Conservation (phyloP, 2,329 filamentous ascomycete genomes). For the Trichoderma cornu-damae region DNA sequence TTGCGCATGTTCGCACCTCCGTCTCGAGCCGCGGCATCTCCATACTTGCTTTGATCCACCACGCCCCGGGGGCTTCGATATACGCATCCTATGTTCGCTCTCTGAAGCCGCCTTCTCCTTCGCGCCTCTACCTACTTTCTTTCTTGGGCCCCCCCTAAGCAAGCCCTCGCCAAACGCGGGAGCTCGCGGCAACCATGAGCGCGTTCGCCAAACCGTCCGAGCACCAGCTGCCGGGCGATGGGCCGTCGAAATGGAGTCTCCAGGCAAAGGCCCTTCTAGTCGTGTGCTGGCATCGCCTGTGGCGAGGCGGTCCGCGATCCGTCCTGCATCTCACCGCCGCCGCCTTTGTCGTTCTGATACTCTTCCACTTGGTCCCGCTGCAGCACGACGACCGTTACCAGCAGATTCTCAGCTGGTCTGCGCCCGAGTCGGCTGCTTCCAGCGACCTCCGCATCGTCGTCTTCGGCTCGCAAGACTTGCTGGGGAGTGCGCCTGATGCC, state of each 20-base stretch:
- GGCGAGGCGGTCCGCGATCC: constrained; percentile 33
- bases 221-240: constrained; percentile 23
- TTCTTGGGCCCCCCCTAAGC: not conserved
- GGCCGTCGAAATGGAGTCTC: constrained; percentile 23
- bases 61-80: not conserved
- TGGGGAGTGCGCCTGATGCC: constrained; percentile 36
- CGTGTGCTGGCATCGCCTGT: constrained; percentile 40
- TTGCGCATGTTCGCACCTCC: not conserved
- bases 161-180: not conserved
- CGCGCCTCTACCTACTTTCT: not conserved
- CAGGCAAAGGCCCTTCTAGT: constrained; percentile 32
- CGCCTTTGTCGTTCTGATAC: constrained; percentile 27
- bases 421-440: constrained; percentile 24
- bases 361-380: constrained; percentile 27
- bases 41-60: not conserved
- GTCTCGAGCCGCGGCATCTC: not conserved
- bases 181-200: constrained; percentile 13
- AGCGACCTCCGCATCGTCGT: constrained; percentile 45
- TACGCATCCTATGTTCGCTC: not conserved
- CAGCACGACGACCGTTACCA: constrained; percentile 25
- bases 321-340: constrained; percentile 27
- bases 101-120: not conserved
- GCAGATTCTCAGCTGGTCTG: constrained; percentile 23
- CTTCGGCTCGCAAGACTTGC: constrained; percentile 46
- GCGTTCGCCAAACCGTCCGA: constrained; percentile 16